Evolutionary conservation across 352 stramenopile genomes (phyloP).

Genomic region (Phytophthora fragariae): DNA sequence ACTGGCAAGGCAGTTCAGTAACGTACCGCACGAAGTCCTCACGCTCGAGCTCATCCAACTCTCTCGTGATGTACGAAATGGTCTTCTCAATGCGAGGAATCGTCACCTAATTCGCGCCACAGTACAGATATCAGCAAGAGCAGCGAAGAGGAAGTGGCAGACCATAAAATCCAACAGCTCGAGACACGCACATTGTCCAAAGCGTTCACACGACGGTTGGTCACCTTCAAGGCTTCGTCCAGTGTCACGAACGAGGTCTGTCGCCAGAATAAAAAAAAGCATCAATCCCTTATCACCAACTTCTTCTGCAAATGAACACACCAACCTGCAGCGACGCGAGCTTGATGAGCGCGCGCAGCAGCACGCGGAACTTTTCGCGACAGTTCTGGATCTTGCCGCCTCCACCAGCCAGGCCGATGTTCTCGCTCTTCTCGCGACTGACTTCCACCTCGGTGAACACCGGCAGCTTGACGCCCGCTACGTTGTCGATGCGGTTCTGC

Average conservation of each 20-base stretch:
- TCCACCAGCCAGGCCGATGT: constrained; percentile 95
- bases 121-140: neutral
- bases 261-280: constrained; percentile 37
- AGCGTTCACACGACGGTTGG: constrained; percentile 99
- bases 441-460: constrained; percentile 98
- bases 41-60: constrained; percentile 99
- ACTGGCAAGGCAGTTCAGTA: neutral
- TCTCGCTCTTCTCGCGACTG: constrained; percentile 94
- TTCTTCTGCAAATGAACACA: neutral
- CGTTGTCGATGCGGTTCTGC: constrained; percentile 98
- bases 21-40: constrained; percentile 93
- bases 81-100: constrained; percentile 98
- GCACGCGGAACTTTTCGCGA: constrained; percentile 86
- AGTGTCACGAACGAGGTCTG: constrained; percentile 99
- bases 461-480: constrained; percentile 98
- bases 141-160: neutral
- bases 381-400: constrained; percentile 98
- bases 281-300: neutral
- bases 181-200: constrained; percentile 94
- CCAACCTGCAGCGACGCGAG: constrained; percentile 85
- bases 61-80: constrained; percentile 97
- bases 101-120: constrained; percentile 82
- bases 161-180: neutral
- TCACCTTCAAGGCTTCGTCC: constrained; percentile 98
- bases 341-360: constrained; percentile 89